Conservation (phyloP, 1,284 basidiomycete species). For the Leccinum holopus region DNA sequence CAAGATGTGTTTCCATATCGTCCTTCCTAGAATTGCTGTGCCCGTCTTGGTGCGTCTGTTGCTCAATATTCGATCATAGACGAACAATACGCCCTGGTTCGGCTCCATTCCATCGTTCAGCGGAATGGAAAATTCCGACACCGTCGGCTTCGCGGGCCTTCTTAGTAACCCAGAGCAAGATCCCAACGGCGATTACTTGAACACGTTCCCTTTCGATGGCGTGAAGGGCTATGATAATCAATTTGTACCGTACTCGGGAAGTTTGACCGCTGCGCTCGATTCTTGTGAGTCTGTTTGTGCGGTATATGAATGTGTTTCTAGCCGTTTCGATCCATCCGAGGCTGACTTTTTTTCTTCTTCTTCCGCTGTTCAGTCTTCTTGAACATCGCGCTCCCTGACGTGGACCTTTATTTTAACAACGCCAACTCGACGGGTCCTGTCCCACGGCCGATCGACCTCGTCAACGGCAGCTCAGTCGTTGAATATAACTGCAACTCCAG, state of each 20-base stretch:
- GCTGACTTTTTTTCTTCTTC: slow-evolving; percentile 1
- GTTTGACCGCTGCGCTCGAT: slow-evolving; percentile 24
- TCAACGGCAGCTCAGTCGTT: background rate
- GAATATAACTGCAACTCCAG: slow-evolving; percentile 23
- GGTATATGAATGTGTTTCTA: background rate
- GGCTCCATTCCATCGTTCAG: slow-evolving; percentile 17
- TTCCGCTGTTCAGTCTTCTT: slow-evolving; percentile 14
- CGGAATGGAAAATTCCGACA: slow-evolving; percentile 20
- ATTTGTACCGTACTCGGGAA: slow-evolving; percentile 23
- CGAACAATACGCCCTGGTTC: slow-evolving; percentile 19
- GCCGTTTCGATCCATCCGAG: background rate
- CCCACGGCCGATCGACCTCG: slow-evolving; percentile 11
- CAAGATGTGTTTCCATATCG: slow-evolving; percentile 20
- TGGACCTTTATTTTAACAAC: slow-evolving; percentile 19
- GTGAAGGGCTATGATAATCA: slow-evolving; percentile 33
- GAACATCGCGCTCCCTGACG: slow-evolving; percentile 22
- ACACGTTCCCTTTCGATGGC: slow-evolving; percentile 29
- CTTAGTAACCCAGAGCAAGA: slow-evolving; percentile 14
- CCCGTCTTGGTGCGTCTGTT: background rate
- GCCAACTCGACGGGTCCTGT: slow-evolving; percentile 26
- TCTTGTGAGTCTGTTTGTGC: slow-evolving; percentile 20
- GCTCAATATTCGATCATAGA: slow-evolving; percentile 11
- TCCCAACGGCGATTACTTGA: slow-evolving; percentile 15
- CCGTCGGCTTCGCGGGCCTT: slow-evolving; percentile 28
- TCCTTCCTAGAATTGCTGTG: background rate